Percentiles rank a stretch among this genome's conserved stretches.
phyloP scores from a whole-genome alignment of 2,329 filamentous ascomycete species.

The Trichoderma aggressivum region DNA sequence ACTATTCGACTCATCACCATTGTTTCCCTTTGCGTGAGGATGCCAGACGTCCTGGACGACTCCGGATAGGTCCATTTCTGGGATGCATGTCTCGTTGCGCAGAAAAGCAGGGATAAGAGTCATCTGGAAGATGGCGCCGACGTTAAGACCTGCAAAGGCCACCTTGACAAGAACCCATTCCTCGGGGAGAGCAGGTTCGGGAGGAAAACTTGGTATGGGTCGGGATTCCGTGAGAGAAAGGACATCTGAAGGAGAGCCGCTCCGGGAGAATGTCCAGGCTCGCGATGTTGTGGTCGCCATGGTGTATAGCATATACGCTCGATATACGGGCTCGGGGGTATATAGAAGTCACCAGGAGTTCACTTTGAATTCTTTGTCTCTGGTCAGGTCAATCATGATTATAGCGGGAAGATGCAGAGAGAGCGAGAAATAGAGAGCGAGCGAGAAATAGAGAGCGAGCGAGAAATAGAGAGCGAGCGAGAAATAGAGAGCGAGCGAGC shows the following conservation, averaged over 20 bases:
- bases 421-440: not conserved
- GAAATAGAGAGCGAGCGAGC: not conserved
- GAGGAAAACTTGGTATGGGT: slow-evolving; percentile 27
- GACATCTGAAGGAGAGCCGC: slow-evolving; percentile 28
- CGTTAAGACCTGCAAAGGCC: slow-evolving; percentile 45
- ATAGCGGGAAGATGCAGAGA: not conserved
- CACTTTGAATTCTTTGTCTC: not conserved
- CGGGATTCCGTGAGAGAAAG: slow-evolving; percentile 25
- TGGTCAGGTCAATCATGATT: not conserved
- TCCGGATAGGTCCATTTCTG: slow-evolving; percentile 45
- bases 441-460: not conserved
- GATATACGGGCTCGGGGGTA: not conserved
- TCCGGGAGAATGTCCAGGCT: slow-evolving; percentile 31
- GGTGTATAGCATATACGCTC: not conserved
- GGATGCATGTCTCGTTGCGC: slow-evolving; percentile 35
- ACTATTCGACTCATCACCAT: not conserved
- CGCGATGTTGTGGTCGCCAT: slow-evolving; percentile 19
- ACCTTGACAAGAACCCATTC: slow-evolving; percentile 41
- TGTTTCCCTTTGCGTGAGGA: slow-evolving; percentile 15
- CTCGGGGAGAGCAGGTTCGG: slow-evolving; percentile 27
- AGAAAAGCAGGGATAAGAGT: slow-evolving; percentile 38
- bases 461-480: not conserved
- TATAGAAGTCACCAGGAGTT: not conserved
- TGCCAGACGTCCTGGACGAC: slow-evolving; percentile 37
- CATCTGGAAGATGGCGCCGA: slow-evolving; percentile 41